Base-by-base conservation (phyloP, 1,284 basidiomycete species). In the Pholiota adiposa region DNA sequence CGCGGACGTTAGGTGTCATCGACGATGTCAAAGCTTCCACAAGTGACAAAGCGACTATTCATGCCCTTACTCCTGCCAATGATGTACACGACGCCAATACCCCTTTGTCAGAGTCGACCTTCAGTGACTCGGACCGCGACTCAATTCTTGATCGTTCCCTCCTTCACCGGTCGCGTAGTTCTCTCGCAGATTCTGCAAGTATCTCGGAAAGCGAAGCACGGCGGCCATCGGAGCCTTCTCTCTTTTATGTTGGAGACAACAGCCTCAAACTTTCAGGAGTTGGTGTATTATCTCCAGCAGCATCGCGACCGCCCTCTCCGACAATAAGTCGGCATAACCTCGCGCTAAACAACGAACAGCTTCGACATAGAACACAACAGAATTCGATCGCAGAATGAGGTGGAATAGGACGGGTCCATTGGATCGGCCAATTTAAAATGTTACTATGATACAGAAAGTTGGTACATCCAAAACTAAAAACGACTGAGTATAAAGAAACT, bases 1-100 rank as follows among this genome's bases (percentile, higher is more conserved):
- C 88, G n/a, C 86, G 90, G 60, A 92, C 90, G 4, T 80, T 93
- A 48, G 91, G 90, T 27, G 83, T 92, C 60, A 82, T 89, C 63
- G 88, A 90, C 72, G 82, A 84, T 61, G 84, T 86, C 58, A 86
- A 85, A 70, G 87, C 88, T 0, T 87, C 87, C 21, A 89, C 88
- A 21, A 84, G 79, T 70, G 87, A 87, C 62, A 79, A 77, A 59
- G 63, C 72, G 23, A 76, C 77, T 6, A 70, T 74, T 7, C 73
- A 73, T 56, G 56, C 64, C 57, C 64, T 59, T 29, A 61, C 70
- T n/a, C 78, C 78, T 2, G 54, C 71, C 46, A 76, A 78, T 50
- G 68, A 65, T 34, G 62, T 78, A 40, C 61, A 72, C 27, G 70
- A 65, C 38, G 59, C 53, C 38, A 63, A 56, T 33, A 59, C 67